Base-by-base conservation (phyloP, 768 basidiomycete species). In the Lactarius hengduanensis region DNA sequence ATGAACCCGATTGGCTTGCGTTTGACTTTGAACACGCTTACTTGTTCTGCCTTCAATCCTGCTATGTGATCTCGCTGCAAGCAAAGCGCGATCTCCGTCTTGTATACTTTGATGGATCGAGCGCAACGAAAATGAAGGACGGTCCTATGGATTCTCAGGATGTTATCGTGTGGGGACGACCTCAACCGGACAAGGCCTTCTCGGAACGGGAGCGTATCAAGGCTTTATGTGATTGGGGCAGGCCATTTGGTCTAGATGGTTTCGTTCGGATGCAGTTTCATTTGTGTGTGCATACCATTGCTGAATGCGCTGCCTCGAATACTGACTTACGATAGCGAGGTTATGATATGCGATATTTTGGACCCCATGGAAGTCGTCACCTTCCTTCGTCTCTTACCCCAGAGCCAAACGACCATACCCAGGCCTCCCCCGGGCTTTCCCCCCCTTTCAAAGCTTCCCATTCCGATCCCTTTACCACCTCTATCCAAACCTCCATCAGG, bases 61-160 rank as follows among this genome's bases (percentile, higher is more conserved):
- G 64, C 43, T 62, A 57, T 47, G 50, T 66, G 18, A 22, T 69
- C 7, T 54, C 68, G 1, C 4, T 66, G 4, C 59, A 63, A 18
- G 18, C 70, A 6, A 66, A 59, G 20, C 68, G 70, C 4, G 59
- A 65, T 45, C 68, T 71, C 28, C 64, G 59, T 30, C 58, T 71
- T 7, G 41, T 61, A 7, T 71, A 71, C 47, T 69, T 71, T 15
- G 68, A 71, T 54, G 70, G 70, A 13, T n/a, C 68, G 8, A 61
- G 59, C 22, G 64, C 68, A 9, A 65, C 61, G 5, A 69, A 72
- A 62, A 68, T 77, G 68, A n/a, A 28, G 2, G 66, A 69, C n/a
- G 78, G 78, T 9, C 65, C 75, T 0, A 62, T 78, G 71, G 79
- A 80, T 40, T 68, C 73, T 0, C 79, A 80, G 62, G 79, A 80